Conservation (phyloP, 2,329 filamentous ascomycete genomes). For the Penicillium rolfsii region DNA sequence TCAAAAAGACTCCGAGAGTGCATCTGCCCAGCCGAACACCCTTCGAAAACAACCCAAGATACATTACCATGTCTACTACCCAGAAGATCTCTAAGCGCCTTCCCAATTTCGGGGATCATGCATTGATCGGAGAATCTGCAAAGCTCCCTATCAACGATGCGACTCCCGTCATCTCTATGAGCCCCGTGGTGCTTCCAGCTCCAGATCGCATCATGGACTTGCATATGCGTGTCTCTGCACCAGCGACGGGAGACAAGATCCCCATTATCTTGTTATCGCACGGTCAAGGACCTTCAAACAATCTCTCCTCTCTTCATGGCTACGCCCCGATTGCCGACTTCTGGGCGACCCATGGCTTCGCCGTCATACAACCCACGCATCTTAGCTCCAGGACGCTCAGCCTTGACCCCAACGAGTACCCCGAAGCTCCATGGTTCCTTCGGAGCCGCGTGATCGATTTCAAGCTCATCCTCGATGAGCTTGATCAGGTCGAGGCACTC, state of each 20-base stretch:
- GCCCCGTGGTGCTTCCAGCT: conserved; percentile 13
- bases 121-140: conserved; percentile 19
- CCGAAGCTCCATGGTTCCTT: conserved; percentile 4
- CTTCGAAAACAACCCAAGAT: not conserved
- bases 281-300: not conserved
- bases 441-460: not conserved
- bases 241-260: conserved; percentile 29
- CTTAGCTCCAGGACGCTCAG: conserved; percentile 41
- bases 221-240: conserved; percentile 44
- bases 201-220: conserved; percentile 35
- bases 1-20: not conserved
- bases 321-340: conserved; percentile 49
- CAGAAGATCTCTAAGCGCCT: not conserved
- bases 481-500: conserved; percentile 42
- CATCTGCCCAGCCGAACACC: not conserved
- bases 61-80: not conserved
- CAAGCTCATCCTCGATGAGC: conserved; percentile 40
- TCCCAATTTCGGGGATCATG: conserved; percentile 9
- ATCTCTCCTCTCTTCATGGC: conserved; percentile 45
- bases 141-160: conserved; percentile 39
- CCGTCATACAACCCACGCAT: conserved; percentile 51
- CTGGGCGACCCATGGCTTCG: conserved; percentile 50
- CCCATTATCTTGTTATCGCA: not conserved
- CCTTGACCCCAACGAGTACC: not conserved
- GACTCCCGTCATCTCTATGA: conserved; percentile 35